These are phyloP conservation scores for Marasmius sp. DNA, from an alignment of 1,284 basidiomycete genomes.

Conservation along the genomic window DNA sequence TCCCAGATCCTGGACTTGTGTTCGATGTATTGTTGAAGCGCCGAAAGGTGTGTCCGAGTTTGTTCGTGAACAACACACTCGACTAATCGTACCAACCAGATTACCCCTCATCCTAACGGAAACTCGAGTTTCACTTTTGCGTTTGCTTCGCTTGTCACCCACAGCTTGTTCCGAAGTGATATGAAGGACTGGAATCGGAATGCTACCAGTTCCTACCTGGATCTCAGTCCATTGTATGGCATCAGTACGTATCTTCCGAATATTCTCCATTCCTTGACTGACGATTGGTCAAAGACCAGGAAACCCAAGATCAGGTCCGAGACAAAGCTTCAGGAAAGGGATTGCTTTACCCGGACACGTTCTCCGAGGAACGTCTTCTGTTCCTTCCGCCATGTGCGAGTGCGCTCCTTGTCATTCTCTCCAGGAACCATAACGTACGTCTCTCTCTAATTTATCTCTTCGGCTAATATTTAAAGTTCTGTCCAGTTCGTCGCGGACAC, in stretches of 20 bases:
- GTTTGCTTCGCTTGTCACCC: constrained; percentile 45
- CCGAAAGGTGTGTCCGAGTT: constrained; percentile 24
- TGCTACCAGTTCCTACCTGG: constrained; percentile 58
- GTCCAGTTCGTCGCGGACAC: constrained; percentile 48
- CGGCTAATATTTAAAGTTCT: not conserved
- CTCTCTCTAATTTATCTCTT: not conserved
- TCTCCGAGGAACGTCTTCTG: constrained; percentile 48
- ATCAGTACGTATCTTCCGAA: constrained; percentile 27
- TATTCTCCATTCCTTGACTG: not conserved
- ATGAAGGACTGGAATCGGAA: constrained; percentile 43
- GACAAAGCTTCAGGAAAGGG: constrained; percentile 42
- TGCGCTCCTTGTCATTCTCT: constrained; percentile 50
- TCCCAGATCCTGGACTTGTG: constrained; percentile 29
- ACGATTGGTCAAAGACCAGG: constrained; percentile 27
- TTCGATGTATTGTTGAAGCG: constrained; percentile 43
- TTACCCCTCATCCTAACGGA: constrained; percentile 41
- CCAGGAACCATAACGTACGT: constrained; percentile 50
- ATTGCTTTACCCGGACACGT: constrained; percentile 41
- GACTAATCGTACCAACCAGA: constrained; percentile 13
- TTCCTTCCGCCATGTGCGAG: constrained; percentile 51
- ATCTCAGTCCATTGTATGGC: constrained; percentile 48
- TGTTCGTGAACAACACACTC: not conserved
- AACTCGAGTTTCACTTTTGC: constrained; percentile 51
- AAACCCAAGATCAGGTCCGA: constrained; percentile 37
- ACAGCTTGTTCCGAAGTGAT: constrained; percentile 45